Percentiles rank a stretch among this genome's conserved stretches.
Conservation (phyloP, 2,329 filamentous ascomycete species). For the Grosmannia clavigera region DNA sequence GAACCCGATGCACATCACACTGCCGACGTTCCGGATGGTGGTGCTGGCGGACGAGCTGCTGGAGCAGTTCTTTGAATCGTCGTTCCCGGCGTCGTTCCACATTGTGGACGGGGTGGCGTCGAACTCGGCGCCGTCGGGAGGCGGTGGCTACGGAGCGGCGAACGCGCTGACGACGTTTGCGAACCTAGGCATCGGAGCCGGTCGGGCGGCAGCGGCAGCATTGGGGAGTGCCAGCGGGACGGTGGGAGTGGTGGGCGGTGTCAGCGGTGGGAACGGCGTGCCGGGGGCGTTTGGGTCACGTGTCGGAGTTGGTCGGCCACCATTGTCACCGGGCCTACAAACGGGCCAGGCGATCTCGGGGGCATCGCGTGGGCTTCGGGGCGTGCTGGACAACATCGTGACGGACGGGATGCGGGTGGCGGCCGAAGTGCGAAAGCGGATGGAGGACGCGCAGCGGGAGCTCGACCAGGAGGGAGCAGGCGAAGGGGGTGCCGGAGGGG, state of each 20-base stretch:
- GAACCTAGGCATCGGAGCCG: conserved; percentile 22
- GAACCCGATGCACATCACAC: conserved; percentile 86
- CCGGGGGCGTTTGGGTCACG: conserved; percentile 7
- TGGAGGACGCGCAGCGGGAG: conserved; percentile 92
- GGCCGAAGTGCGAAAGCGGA: conserved; percentile 76
- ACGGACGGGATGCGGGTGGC: conserved; percentile 95
- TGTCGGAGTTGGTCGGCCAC: conserved; percentile 4
- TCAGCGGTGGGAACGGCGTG: conserved; percentile 10
- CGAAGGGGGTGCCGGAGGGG: conserved; percentile 15
- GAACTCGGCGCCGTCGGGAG: conserved; percentile 21
- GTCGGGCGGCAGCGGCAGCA: conserved; percentile 29
- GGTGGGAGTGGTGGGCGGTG: background rate
- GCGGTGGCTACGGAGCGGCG: conserved; percentile 34
- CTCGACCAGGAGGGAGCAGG: conserved; percentile 55
- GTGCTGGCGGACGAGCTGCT: conserved; percentile 90
- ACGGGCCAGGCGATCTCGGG: conserved; percentile 23
- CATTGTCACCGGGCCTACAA: conserved; percentile 28
- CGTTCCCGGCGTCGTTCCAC: conserved; percentile 86
- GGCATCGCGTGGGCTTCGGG: conserved; percentile 65
- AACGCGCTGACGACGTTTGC: conserved; percentile 26
- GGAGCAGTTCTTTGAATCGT: conserved; percentile 94
- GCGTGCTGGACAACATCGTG: conserved; percentile 94
- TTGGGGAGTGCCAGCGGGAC: conserved; percentile 17
- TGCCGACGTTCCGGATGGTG: conserved; percentile 98
- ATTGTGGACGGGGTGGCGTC: conserved; percentile 50